Conservation (phyloP, 1,139 yeast species). For the Blastobotrys elegans region DNA sequence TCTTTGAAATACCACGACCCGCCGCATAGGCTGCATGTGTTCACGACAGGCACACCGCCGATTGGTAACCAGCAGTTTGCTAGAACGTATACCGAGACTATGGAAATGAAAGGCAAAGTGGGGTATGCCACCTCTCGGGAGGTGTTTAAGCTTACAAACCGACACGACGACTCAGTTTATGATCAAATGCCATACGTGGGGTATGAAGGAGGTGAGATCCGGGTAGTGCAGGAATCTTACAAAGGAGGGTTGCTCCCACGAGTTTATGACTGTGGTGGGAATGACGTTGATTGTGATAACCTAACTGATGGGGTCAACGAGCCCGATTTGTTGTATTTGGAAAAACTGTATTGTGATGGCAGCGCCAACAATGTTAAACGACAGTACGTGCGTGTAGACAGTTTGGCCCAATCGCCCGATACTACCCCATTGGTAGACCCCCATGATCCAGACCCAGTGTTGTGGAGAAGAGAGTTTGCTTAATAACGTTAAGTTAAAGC, state of each 20-base stretch:
- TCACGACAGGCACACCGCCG: conserved; percentile 8
- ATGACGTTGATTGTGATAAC: neutral
- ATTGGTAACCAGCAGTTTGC: conserved; percentile 1
- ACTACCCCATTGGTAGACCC: conserved; percentile 6
- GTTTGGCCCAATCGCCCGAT: neutral
- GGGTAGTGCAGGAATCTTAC: neutral
- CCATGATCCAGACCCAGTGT: neutral
- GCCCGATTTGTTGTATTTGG: neutral
- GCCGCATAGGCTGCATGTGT: neutral
- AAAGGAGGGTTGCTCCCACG: neutral
- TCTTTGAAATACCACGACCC: conserved; percentile 1
- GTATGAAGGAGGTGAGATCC: neutral
- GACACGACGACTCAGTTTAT: neutral
- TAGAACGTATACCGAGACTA: neutral
- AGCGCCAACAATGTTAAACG: neutral
- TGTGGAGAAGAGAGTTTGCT: neutral
- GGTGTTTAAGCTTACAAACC: conserved; percentile 1
- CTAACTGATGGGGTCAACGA: neutral
- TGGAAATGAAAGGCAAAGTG: neutral
- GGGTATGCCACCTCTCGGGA: neutral
- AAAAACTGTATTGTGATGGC: neutral
- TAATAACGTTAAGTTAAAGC: no score
- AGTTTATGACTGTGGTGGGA: neutral
- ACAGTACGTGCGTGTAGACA: neutral
- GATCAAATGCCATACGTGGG: neutral